Evolutionary conservation across 2,329 filamentous ascomycete species (phyloP).

Genomic region (Magnaporthales sp.): DNA sequence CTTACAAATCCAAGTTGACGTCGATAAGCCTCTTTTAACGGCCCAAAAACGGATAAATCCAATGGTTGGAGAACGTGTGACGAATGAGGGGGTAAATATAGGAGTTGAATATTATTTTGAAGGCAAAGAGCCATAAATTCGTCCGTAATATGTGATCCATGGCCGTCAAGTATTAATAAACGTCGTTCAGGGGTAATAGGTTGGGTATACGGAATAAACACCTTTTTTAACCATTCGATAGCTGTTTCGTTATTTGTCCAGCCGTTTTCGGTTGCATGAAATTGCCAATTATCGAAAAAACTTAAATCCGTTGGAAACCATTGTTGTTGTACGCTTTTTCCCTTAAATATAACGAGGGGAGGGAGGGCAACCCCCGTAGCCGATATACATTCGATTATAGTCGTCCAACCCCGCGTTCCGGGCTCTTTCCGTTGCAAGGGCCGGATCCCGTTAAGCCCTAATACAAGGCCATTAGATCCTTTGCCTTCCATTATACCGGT

Average conservation of each 20-base stretch:
- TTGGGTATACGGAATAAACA: no score
- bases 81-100: neutral
- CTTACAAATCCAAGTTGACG: no score
- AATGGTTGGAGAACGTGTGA: neutral
- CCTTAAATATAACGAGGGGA: neutral
- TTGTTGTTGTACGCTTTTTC: neutral
- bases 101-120: neutral
- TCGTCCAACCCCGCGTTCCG: neutral
- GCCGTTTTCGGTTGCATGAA: no score
- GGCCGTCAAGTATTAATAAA: neutral
- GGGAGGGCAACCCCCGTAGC: no score
- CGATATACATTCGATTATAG: neutral
- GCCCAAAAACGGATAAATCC: neutral
- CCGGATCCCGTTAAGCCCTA: neutral
- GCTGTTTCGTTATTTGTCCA: no score
- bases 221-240: no score
- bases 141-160: no score
- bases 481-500: slow-evolving; percentile 1
- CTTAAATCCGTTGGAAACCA: neutral
- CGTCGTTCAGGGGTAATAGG: neutral
- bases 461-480: neutral
- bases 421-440: neutral
- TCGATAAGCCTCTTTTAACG: no score
- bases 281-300: neutral
- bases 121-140: no score